Base-by-base conservation (phyloP, 768 basidiomycete genomes). In the Serendipita sp. region DNA sequence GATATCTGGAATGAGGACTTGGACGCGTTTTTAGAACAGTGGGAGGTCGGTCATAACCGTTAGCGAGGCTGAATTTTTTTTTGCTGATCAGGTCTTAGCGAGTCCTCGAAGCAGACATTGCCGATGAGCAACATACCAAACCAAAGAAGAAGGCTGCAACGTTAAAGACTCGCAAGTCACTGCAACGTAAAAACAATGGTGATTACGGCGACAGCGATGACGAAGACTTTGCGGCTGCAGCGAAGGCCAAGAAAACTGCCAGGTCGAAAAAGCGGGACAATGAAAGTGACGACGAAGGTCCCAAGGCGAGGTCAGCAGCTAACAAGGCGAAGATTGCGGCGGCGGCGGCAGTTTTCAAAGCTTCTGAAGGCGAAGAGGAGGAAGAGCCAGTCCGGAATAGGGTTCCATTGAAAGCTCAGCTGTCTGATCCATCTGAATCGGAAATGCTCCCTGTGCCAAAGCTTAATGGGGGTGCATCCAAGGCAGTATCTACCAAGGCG, bases 1-100 rank as follows among this genome's bases (percentile, higher is more conserved):
- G 82, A 88, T 67, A 77, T 99, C 68, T 99, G 95, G 95, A 89
- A 91, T 70, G 76, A 78, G 7, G 95, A 99, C 70, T 77, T 99
- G 16, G 91, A 96, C 68, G 76, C 72, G 44, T 94, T 98, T 79
- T 72, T 91, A 46, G 79, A 74, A 34, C 85, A 88, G 72, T 97
- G 92, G 92, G 81, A 88, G 75, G 94, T 89, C 68, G 67, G 86
- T 77, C 11, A 65, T 62, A 63, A 41, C 38, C 23, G 30, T 3
- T 34, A 3, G 1, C 30, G 47, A 10, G 44, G 48, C 23, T 23
- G 38, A 41, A 2, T 41, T 5, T 30, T 67, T 41, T 30, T 41
- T 7, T 64, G 71, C 73, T 73, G 2, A 78, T 76, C 69, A 69
- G 73, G 65, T 23, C 23, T 23, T 73, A 75, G 11, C 81, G 80